Base-by-base conservation (phyloP, 2,329 filamentous ascomycete species). In the Fusarium sambucinum region DNA sequence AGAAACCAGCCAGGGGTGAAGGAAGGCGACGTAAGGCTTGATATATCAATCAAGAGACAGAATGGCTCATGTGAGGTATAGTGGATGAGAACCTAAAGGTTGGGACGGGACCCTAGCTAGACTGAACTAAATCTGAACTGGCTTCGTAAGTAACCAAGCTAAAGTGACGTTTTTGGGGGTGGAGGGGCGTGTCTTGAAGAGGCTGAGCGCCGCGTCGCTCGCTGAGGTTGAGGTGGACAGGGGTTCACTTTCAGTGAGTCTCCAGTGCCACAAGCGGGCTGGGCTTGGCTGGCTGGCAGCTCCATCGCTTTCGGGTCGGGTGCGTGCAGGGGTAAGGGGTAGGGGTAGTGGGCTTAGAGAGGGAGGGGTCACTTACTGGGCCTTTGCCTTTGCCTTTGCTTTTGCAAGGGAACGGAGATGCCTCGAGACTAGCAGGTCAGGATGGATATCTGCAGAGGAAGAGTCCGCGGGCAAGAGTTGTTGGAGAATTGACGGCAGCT, bases 161-260 rank as follows among this genome's bases (percentile, higher is more conserved):
- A 63, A 63, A 59, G 77, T 80, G 80, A 81, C 79, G 79, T 74
- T 81, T 80, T 73, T 71, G 74, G 75, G 73, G 46, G 67, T 66
- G 71, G 68, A 58, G 56, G 55, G 61, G 61, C 55, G 66, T 63
- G 66, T 60, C 46, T 38, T 32, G 78, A 80, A 79, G 80, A 81
- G 80, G 80, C 80, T 81, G 80, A 81, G 76, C 72, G 44, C 52
- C 55, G 62, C 67, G 59, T 59, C 41, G 46, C 52, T 52, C 40
- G 23, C 51, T 54, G 51, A 54, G 35, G 30, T 44, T 51, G 41
- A 53, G 63, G 51, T 37, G 41, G 48, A 55, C 47, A 59, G 40
- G 63, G 62, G 63, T 66, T 41, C 55, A 60, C 47, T 27, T 48
- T 27, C 53, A 59, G 40, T 41, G 21, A 60, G 32, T 56, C 44